Evolutionary conservation across 768 basidiomycete species (phyloP).

Genomic region (Roridomyces roridus): DNA sequence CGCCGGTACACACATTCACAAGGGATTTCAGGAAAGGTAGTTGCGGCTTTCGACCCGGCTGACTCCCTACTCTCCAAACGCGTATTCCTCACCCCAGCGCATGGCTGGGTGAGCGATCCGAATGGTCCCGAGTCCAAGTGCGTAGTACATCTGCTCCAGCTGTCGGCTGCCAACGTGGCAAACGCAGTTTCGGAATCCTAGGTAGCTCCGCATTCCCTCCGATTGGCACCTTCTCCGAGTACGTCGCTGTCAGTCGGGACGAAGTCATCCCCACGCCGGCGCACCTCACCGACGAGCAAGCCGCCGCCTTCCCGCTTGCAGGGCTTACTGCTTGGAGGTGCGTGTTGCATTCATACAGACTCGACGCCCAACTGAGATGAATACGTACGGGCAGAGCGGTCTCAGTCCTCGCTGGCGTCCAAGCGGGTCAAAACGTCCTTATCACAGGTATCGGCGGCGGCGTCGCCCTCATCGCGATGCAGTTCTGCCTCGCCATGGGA

Average conservation of each 20-base stretch:
- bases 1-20: neutral
- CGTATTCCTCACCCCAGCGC: conserved; percentile 78
- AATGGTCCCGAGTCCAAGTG: conserved; percentile 71
- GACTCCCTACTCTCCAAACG: conserved; percentile 67
- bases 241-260: conserved; percentile 73
- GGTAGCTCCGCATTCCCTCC: conserved; percentile 61
- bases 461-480: conserved; percentile 78
- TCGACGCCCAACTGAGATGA: neutral
- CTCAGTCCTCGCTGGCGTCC: conserved; percentile 49
- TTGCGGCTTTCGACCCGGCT: conserved; percentile 56
- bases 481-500: conserved; percentile 76
- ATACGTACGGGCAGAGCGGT: neutral
- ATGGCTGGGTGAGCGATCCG: conserved; percentile 75
- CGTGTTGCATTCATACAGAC: conserved; percentile 17
- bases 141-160: no score
- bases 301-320: conserved; percentile 79
- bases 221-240: conserved; percentile 79
- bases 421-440: conserved; percentile 72
- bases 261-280: conserved; percentile 69
- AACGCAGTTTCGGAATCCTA: conserved; percentile 69
- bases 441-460: conserved; percentile 88
- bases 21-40: conserved; percentile 56
- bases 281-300: conserved; percentile 71
- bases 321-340: conserved; percentile 89
- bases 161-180: no score